Evolutionary conservation across 805 yeast species (phyloP).

Genomic region (Starmerella apis): DNA sequence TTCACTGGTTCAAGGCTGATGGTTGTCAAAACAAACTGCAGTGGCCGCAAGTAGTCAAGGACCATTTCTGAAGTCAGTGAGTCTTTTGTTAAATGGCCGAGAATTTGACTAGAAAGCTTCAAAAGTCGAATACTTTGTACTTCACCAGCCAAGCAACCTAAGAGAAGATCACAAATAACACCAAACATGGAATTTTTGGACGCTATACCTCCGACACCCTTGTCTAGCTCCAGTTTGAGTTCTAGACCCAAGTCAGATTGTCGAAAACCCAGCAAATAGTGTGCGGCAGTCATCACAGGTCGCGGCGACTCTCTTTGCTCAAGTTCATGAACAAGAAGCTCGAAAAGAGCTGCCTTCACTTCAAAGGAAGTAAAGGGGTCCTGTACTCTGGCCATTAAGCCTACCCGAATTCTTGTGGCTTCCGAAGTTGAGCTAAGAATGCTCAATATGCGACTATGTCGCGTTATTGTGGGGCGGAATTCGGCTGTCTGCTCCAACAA

Average conservation of each 20-base stretch:
- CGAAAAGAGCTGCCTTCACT: constrained; percentile 48
- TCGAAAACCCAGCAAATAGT: constrained; percentile 68
- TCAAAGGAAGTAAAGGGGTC: constrained; percentile 7
- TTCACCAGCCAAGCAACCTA: constrained; percentile 37
- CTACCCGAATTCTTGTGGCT: constrained; percentile 57
- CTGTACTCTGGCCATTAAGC: constrained; percentile 61
- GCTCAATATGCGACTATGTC: constrained; percentile 54
- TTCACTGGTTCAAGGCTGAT: constrained; percentile 33
- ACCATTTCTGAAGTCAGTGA: constrained; percentile 44
- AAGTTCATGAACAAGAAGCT: constrained; percentile 46
- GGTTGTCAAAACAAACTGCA: constrained; percentile 43
- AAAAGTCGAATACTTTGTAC: constrained; percentile 39
- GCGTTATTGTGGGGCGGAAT: constrained; percentile 35
- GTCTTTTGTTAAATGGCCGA: constrained; percentile 52
- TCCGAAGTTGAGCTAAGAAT: constrained; percentile 70
- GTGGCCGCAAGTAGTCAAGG: constrained; percentile 44
- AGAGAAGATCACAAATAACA: constrained; percentile 43
- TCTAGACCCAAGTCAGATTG: constrained; percentile 37
- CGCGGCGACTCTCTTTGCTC: constrained; percentile 30
- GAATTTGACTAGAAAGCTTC: constrained; percentile 39
- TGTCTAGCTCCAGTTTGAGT: constrained; percentile 37
- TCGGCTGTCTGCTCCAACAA: constrained; percentile 42
- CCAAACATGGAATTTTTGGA: constrained; percentile 48
- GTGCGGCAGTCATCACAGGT: constrained; percentile 45
- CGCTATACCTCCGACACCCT: constrained; percentile 41